These are phyloP conservation scores for Pythium rishiriense DNA, from an alignment of 352 stramenopile genomes.

Conservation along the genomic window DNA sequence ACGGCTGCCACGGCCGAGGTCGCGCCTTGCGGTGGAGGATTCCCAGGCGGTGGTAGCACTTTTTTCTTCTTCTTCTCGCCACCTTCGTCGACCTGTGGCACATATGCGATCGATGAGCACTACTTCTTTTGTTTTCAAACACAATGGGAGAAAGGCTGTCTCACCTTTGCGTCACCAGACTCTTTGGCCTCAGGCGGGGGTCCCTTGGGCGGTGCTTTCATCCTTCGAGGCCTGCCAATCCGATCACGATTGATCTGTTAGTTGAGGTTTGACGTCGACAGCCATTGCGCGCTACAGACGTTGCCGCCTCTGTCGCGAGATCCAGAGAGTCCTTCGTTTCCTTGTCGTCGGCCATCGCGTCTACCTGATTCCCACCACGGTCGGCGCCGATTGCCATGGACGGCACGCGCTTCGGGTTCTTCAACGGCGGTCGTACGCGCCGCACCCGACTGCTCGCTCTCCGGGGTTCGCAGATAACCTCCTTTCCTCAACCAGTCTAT, in stretches of 20 bases:
- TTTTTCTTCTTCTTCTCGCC: constrained; percentile 64
- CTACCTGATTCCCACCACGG: not conserved
- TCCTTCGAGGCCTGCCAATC: not conserved
- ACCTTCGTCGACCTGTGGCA: constrained; percentile 7
- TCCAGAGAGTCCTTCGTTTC: constrained; percentile 25
- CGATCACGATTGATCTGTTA: not conserved
- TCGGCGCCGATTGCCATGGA: not conserved
- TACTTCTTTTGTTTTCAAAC: not conserved
- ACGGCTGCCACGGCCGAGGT: constrained; percentile 64
- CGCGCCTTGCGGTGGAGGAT: constrained; percentile 59
- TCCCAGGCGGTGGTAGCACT: constrained; percentile 58
- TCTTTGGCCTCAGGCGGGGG: constrained; percentile 27
- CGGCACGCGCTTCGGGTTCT: not conserved
- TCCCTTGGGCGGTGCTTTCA: constrained; percentile 28
- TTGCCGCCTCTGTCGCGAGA: constrained; percentile 5
- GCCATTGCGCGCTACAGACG: constrained; percentile 7
- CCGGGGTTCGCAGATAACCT: not conserved
- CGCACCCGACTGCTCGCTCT: not conserved
- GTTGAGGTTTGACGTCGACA: no score
- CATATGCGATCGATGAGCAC: not conserved
- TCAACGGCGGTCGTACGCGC: not conserved
- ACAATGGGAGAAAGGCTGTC: not conserved
- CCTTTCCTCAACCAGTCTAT: not conserved
- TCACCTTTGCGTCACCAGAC: constrained; percentile 18
- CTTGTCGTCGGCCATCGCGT: constrained; percentile 25